Evolutionary conservation across 2,329 filamentous ascomycete genomes (phyloP).

Genomic region (Fusarium palustre): DNA sequence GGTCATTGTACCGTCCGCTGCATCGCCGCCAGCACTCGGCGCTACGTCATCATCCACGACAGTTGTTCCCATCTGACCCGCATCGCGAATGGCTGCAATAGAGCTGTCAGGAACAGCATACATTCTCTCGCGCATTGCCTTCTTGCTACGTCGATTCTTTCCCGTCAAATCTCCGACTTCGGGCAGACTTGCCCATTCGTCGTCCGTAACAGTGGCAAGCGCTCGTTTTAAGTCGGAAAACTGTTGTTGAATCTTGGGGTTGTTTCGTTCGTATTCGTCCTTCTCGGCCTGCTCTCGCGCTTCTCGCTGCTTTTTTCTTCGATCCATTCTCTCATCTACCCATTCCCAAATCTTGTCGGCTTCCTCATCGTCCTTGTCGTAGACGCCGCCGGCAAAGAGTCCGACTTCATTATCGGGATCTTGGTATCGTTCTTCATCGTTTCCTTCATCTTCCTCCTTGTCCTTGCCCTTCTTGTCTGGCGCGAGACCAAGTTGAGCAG

Average conservation of each 20-base stretch:
- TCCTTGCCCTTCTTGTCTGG: slow-evolving; percentile 76
- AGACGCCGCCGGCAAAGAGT: slow-evolving; percentile 93
- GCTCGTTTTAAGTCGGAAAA: slow-evolving; percentile 96
- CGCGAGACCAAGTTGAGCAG: slow-evolving; percentile 80
- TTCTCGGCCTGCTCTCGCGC: slow-evolving; percentile 89
- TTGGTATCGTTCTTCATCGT: slow-evolving; percentile 85
- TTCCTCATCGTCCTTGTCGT: slow-evolving; percentile 97
- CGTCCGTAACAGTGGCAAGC: slow-evolving; percentile 87
- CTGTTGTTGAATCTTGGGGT: slow-evolving; percentile 97
- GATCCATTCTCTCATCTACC: slow-evolving; percentile 97
- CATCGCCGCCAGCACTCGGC: slow-evolving; percentile 51
- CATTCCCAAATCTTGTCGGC: slow-evolving; percentile 95
- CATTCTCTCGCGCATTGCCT: slow-evolving; percentile 85
- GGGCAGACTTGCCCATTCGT: slow-evolving; percentile 95
- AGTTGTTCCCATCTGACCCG: slow-evolving; percentile 85
- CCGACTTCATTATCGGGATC: slow-evolving; percentile 98
- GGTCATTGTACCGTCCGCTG: slow-evolving; percentile 89
- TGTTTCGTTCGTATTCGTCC: slow-evolving; percentile 96
- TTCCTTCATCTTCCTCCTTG: slow-evolving; percentile 78
- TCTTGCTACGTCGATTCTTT: slow-evolving; percentile 87
- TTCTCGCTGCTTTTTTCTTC: slow-evolving; percentile 92
- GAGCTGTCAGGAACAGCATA: slow-evolving; percentile 98
- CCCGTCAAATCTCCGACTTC: slow-evolving; percentile 97
- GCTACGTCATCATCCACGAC: slow-evolving; percentile 81
- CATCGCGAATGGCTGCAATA: slow-evolving; percentile 84